Evolutionary conservation across 441 rosid species (phyloP), one percentile per base, ranked within the genome.

Genomic region (Cnidoscolus chayamansa): DNA sequence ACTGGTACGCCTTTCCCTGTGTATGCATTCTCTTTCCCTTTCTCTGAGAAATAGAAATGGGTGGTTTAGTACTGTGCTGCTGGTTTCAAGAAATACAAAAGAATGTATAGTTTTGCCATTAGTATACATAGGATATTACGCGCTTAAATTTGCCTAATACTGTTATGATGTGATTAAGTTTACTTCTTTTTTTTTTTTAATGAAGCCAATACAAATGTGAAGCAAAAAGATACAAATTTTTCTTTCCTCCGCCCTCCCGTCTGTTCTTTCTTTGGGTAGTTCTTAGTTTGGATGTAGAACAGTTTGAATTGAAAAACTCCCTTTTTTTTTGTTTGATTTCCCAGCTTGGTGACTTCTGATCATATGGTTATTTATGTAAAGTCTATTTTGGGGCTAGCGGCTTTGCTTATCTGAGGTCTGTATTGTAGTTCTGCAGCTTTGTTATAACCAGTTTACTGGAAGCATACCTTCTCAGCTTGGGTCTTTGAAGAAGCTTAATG

Each of bases 371-470:
- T 10, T 43, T 12, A 19, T 16, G 5, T 10, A 9, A 67, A 59
- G 50, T 25, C 30, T 59, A 7, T 72, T 61, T n/a, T n/a, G 63
- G 66, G 45, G 45, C 45, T 3, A 40, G 16, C 37, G 15, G 2
- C 32, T 20, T 59, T 68, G 50, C 58, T 31, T 48, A 57, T 40
- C 45, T 6, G 45, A 7, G 45, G 4, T 4, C 6, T 40, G 45
- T 55, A 45, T 71, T 82, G 74, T 58, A 96, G 99, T 93, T 67
- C 79, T 93, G 91, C 97, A 93, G 92, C 93, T 96, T 2, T 90
- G 99, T 72, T 88, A 84, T 82, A 96, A 96, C 83, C 89, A 88
- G 77, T 78, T 96, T 57, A 86, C 90, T 3, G 99, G 97, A 73
- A 86, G 87, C 74, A 83, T 96, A 70, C 99, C 97, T 8, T 77